Conservation (phyloP, 306 rosid species). For the Rosa persica region DNA sequence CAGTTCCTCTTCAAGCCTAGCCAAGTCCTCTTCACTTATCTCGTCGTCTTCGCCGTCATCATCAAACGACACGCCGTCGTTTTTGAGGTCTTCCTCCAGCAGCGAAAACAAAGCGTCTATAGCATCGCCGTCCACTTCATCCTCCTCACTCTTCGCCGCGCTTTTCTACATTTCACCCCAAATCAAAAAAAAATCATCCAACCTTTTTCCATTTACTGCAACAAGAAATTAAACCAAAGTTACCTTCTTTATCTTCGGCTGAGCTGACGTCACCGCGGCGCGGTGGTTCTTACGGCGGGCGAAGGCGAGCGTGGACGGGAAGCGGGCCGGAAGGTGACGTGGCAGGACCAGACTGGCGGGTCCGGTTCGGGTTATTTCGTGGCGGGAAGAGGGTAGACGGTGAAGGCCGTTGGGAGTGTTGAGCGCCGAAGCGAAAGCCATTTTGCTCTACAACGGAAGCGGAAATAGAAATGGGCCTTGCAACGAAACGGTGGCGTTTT, state of each 20-base stretch:
- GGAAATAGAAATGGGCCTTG: no score
- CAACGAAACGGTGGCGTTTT: constrained; percentile 3
- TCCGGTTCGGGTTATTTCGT: constrained; percentile 19
- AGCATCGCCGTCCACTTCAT: constrained; percentile 61
- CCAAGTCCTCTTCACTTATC: constrained; percentile 64
- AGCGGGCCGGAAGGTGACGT: constrained; percentile 46
- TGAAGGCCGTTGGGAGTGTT: constrained; percentile 36
- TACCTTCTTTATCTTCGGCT: constrained; percentile 59
- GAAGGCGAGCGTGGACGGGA: constrained; percentile 27
- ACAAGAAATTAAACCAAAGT: not conserved
- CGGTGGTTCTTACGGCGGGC: constrained; percentile 43
- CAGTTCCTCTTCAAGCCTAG: constrained; percentile 59
- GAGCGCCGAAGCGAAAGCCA: constrained; percentile 41
- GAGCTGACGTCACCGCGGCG: constrained; percentile 33
- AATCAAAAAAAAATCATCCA: not conserved
- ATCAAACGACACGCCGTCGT: constrained; percentile 46
- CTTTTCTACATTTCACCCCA: constrained; percentile 32
- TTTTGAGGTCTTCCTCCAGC: constrained; percentile 83
- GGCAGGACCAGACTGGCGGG: constrained; percentile 27
- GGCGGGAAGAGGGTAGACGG: constrained; percentile 29
- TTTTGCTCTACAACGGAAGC: constrained; percentile 1
- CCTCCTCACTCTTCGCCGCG: constrained; percentile 26
- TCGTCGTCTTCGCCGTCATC: constrained; percentile 38
- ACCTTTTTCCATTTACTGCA: not conserved
- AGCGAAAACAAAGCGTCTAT: constrained; percentile 72